phyloP scores from a whole-genome alignment of 2,329 filamentous ascomycete genomes.

The Calonectria pauciramosa region DNA sequence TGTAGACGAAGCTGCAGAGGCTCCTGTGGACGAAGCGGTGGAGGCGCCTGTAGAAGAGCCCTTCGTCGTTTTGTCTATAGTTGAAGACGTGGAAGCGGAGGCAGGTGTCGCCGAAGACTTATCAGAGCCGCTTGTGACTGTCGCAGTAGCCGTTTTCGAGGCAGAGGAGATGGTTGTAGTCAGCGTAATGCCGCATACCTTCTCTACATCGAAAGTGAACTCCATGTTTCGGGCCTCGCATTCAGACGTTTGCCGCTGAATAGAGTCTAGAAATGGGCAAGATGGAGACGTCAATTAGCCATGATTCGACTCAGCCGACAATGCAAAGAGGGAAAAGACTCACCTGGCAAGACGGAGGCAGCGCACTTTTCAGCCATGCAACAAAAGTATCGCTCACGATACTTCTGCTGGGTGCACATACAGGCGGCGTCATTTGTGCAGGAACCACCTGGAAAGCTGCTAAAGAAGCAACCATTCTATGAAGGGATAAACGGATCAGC shows the following conservation, averaged over 20 bases:
- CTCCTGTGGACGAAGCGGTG: neutral
- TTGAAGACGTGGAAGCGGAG: slow-evolving; percentile 15
- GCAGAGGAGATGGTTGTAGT: neutral
- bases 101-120: neutral
- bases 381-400: slow-evolving; percentile 28
- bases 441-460: slow-evolving; percentile 9
- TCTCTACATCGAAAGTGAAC: slow-evolving; percentile 16
- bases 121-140: neutral
- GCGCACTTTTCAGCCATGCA: slow-evolving; percentile 30
- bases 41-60: neutral
- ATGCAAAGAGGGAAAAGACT: neutral
- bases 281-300: neutral
- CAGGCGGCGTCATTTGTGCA: slow-evolving; percentile 23
- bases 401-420: slow-evolving; percentile 30
- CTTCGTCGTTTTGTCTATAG: neutral
- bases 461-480: slow-evolving; percentile 10
- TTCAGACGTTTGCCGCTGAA: neutral
- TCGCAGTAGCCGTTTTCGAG: neutral
- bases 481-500: neutral
- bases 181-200: slow-evolving; percentile 18
- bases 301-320: neutral
- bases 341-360: neutral
- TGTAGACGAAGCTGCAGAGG: too few species aligned
- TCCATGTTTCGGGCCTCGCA: slow-evolving; percentile 11
- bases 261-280: slow-evolving; percentile 4